phyloP scores from a whole-genome alignment of 805 yeast genomes.

The Candida verbasci region DNA sequence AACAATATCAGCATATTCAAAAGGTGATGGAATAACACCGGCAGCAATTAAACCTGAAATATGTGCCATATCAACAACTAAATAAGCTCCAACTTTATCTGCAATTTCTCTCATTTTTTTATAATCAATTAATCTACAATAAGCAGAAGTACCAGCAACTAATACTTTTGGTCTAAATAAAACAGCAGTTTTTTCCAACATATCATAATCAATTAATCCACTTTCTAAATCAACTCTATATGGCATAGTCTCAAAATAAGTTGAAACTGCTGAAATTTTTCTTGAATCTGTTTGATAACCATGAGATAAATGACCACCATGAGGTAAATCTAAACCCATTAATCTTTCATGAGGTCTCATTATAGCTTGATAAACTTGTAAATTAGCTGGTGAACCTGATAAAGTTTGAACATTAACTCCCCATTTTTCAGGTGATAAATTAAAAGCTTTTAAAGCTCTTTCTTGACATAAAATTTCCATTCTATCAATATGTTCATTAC shows the following conservation, averaged over 20 bases:
- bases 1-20: slow-evolving; percentile 89
- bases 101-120: slow-evolving; percentile 86
- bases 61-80: slow-evolving; percentile 95
- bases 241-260: slow-evolving; percentile 97
- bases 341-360: slow-evolving; percentile 87
- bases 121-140: slow-evolving; percentile 87
- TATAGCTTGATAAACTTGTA: slow-evolving; percentile 86
- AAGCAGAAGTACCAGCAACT: slow-evolving; percentile 97
- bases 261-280: slow-evolving; percentile 87
- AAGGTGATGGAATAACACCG: slow-evolving; percentile 89
- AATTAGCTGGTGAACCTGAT: slow-evolving; percentile 95
- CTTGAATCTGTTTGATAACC: slow-evolving; percentile 91
- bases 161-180: slow-evolving; percentile 91
- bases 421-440: slow-evolving; percentile 76
- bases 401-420: slow-evolving; percentile 96
- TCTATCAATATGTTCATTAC: slow-evolving; percentile 90
- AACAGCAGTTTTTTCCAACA: slow-evolving; percentile 72
- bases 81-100: slow-evolving; percentile 88
- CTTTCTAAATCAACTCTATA: slow-evolving; percentile 83
- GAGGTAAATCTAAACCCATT: slow-evolving; percentile 97
- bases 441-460: slow-evolving; percentile 84
- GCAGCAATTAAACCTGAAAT: slow-evolving; percentile 95
- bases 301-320: slow-evolving; percentile 96
- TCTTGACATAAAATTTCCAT: slow-evolving; percentile 87
- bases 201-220: slow-evolving; percentile 90